Evolutionary conservation across 371 early-diverging fungal species (phyloP).

Genomic region (Smittium mucronatum): DNA sequence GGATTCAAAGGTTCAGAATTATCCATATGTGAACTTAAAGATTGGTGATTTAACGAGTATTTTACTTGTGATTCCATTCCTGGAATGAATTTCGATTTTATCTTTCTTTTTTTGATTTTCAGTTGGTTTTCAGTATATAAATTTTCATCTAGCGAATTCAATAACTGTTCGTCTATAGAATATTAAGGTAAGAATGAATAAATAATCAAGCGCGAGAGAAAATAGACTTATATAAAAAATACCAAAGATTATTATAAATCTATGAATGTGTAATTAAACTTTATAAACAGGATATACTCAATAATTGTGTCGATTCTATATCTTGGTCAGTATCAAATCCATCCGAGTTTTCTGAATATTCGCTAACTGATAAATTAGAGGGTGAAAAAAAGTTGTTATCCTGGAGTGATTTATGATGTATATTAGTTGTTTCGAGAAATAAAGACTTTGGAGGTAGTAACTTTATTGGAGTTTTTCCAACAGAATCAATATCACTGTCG

Average conservation of each 20-base stretch:
- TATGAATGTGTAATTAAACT: not conserved
- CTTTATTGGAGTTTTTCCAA: not conserved
- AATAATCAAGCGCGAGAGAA: not conserved
- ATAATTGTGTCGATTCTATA: not conserved
- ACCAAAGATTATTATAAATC: not conserved
- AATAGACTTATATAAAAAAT: not conserved
- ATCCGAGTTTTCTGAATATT: not conserved
- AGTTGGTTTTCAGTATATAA: not conserved
- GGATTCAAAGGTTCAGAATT: not conserved
- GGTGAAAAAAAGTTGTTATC: not conserved
- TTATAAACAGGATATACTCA: not conserved
- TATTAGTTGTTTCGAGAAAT: not conserved
- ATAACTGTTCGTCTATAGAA: not conserved
- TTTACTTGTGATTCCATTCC: not conserved
- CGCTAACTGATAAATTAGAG: not conserved
- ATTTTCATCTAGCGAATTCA: not conserved
- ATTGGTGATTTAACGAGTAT: too few species aligned
- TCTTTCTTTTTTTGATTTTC: not conserved
- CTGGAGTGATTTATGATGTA: not conserved
- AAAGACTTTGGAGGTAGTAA: not conserved
- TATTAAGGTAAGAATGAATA: not conserved
- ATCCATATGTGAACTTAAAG: too few species aligned
- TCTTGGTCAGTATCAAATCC: not conserved
- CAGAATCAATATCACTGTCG: not conserved
- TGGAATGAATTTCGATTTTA: not conserved